These are phyloP conservation scores for Sporisorium graminicola DNA, from an alignment of 1,284 basidiomycete species.

Conservation along the genomic window DNA sequence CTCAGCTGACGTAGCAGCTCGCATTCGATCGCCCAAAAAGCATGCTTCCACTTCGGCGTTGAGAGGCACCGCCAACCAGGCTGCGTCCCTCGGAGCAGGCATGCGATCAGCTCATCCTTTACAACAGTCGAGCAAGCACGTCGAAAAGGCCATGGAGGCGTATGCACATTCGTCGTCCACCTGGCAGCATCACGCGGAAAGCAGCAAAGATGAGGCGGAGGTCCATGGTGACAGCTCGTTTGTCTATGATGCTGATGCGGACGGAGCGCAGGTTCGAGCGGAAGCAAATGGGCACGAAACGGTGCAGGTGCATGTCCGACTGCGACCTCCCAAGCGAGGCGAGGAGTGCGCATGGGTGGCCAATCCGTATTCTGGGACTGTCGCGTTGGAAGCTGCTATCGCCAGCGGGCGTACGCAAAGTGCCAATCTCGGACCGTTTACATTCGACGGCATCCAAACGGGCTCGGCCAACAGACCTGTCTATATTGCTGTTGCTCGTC, in stretches of 20 bases:
- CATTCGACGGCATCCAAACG: conserved; percentile 79
- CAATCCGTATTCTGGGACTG: conserved; percentile 31
- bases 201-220: conserved; percentile 4
- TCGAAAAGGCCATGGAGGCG: conserved; percentile 9
- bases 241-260: conserved; percentile 47
- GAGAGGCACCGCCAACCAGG: conserved; percentile 7
- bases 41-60: conserved; percentile 38
- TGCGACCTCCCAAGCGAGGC: conserved; percentile 44
- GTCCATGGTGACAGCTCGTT: conserved; percentile 54
- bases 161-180: conserved; percentile 29
- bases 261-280: neutral
- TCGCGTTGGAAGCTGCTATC: conserved; percentile 53
- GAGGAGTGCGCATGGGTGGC: conserved; percentile 64
- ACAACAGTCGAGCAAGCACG: conserved; percentile 14
- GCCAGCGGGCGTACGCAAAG: conserved; percentile 43
- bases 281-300: conserved; percentile 29
- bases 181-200: conserved; percentile 14
- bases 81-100: neutral
- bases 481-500: conserved; percentile 84
- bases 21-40: conserved; percentile 39
- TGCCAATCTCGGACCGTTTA: conserved; percentile 52
- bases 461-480: conserved; percentile 85
- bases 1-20: conserved; percentile 43
- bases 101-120: conserved; percentile 9
- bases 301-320: conserved; percentile 60